Conservation (phyloP, 495 filamentous ascomycete species). For the Copromyces sp. region DNA sequence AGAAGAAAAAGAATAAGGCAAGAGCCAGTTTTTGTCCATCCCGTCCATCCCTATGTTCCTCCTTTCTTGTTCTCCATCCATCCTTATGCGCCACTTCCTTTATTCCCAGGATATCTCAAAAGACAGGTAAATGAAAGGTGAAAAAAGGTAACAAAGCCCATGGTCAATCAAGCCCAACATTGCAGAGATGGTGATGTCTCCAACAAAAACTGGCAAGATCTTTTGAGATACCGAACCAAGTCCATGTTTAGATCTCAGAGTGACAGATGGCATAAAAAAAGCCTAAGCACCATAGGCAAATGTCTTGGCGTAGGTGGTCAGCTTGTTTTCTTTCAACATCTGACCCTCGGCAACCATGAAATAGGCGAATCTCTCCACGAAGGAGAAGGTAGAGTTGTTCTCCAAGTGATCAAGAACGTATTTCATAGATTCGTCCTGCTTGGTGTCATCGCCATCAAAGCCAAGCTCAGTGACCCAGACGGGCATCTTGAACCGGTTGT, state of each 20-base stretch:
- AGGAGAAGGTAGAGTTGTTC: conserved; percentile 33
- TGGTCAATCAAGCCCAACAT: neutral
- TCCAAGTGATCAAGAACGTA: conserved; percentile 59
- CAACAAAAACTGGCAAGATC: neutral
- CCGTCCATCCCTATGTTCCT: neutral
- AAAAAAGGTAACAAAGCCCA: neutral
- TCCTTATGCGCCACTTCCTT: neutral
- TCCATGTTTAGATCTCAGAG: neutral
- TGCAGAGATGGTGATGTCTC: neutral
- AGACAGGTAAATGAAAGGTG: neutral
- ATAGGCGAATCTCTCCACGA: conserved; percentile 67
- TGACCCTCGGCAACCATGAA: conserved; percentile 54
- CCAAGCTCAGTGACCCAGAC: conserved; percentile 84
- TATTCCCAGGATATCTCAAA: neutral
- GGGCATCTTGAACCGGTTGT: conserved; percentile 42
- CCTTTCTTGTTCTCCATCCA: neutral
- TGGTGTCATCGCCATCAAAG: conserved; percentile 31
- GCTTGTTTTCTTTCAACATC: conserved; percentile 29
- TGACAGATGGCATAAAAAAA: neutral
- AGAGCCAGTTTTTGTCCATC: neutral
- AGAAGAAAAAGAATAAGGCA: neutral
- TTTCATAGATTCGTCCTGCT: conserved; percentile 46
- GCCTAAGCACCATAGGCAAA: conserved; percentile 30
- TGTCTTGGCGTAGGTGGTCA: conserved; percentile 32
- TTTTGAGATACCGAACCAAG: neutral